Base-by-base conservation (phyloP, 176 grass and related monocot genomes). In the Triticum turgidum region DNA sequence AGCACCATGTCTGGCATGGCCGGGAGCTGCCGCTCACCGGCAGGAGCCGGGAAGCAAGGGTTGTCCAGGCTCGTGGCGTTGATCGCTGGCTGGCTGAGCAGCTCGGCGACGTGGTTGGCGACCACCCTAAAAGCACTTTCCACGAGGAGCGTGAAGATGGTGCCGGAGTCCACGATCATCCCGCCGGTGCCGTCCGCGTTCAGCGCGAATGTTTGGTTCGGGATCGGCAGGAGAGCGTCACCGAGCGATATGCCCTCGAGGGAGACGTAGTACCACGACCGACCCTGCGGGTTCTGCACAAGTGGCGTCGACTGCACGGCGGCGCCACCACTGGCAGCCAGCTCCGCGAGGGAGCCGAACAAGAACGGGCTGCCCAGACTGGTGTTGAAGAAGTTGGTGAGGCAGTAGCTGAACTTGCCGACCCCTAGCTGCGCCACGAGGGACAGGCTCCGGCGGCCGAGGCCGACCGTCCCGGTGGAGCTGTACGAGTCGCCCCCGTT, bases 401-500 rank as follows among this genome's bases (percentile, higher is more conserved):
- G 85, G 41, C 85, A 91, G 34, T 91, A 91, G 21, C 80, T 84
- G 71, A 91, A 80, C 64, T 79, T 91, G 25, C 70, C 14, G 15
- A 83, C 8, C 9, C 84, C 73, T 2, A 91, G 82, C 66, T 91
- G 84, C 22, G 65, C 42, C 13, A 87, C 69, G 15, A 91, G 45
- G 5, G 89, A 90, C 24, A 87, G 15, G 49, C 32, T 29, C 1
- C 84, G 84, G 1, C 89, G 64, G 5, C 78, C 84, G 0, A 87
- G 65, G 8, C 89, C 84, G 6, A 87, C 69, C 0, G 78, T 51
- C 25, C 84, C 89, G 33, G 80, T 77, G 11, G 84, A 84, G 41
- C 83, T 89, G 25, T 29, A 61, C 7, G 58, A 61, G 20, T 8
- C 20, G 7, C 58, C 58, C 20, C 58, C 58, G 58, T 61, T 61